Evolutionary conservation across 2,329 filamentous ascomycete genomes (phyloP), one percentile per base, ranked within the genome.

Genomic region (Cercospora sp.): DNA sequence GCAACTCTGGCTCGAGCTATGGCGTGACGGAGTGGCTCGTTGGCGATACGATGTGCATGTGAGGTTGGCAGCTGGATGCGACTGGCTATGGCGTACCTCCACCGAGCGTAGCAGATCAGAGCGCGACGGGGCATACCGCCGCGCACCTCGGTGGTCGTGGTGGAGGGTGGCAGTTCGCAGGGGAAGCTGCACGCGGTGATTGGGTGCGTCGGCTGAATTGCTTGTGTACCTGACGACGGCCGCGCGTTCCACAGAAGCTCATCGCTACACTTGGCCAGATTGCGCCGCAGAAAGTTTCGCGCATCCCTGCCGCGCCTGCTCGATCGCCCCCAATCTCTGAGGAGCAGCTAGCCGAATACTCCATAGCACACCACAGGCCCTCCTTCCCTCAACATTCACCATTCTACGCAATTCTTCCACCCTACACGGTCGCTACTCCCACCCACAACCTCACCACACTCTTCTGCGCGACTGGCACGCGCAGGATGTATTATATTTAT

Each of bases 371-470:
- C 20, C 7, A 3, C 5, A 45, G 8, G 42, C 42, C 42, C 42
- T 48, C 42, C 18, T 48, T 53, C 23, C 48, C 48, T 53, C 48
- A 28, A 62, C 60, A 62, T 39, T 39, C 36, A 39, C 36, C 36
- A 7, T n/a, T 3, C 16, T 8, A n/a, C 36, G 36, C 60, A 57
- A 26, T 18, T 12, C 13, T 42, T 13, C 45, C 31, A 31, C 26
- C 18, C 28, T 18, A n/a, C 62, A 64, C 62, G 7, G 16, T 64
- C 62, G 62, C 62, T 64, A 42, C 31, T 53, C 60, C 42, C 42
- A 45, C 13, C 16, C 13, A 58, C 33, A n/a, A 20, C 51, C 20
- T 36, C 28, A 4, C 23, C 23, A 10, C 28, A 18, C 30, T 16
- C 4, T 31, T 33, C 62, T 42, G 51, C 39, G 62, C 62, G 51